These are phyloP conservation scores for Tulasnella sp. DNA, from an alignment of 768 basidiomycete species.

Conservation along the genomic window DNA sequence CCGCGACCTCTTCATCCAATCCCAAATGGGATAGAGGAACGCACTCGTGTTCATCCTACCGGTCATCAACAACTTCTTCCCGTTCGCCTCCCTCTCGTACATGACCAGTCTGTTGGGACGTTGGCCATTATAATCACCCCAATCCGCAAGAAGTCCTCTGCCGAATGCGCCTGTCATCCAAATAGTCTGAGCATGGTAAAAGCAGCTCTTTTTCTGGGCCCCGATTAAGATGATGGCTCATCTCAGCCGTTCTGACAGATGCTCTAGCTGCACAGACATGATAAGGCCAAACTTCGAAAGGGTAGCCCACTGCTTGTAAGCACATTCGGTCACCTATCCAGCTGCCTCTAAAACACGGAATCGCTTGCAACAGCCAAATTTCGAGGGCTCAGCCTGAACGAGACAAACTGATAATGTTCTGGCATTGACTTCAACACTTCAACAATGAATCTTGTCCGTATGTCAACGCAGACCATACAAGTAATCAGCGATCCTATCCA, in stretches of 20 bases:
- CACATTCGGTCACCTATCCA: constrained; percentile 87
- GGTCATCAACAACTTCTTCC: constrained; percentile 87
- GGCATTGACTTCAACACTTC: constrained; percentile 86
- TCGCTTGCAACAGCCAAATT: constrained; percentile 89
- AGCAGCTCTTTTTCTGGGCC: constrained; percentile 32
- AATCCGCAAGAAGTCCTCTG: constrained; percentile 81
- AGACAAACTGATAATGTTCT: constrained; percentile 94
- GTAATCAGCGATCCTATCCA: too few relatives aligned
- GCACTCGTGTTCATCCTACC: constrained; percentile 88
- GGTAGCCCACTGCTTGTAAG: constrained; percentile 91
- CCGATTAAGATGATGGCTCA: constrained; percentile 78
- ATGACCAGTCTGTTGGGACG: constrained; percentile 94
- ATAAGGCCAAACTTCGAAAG: constrained; percentile 90
- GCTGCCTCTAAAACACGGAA: constrained; percentile 91
- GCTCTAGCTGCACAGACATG: constrained; percentile 87
- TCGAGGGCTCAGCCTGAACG: constrained; percentile 91
- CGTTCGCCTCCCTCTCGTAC: constrained; percentile 77
- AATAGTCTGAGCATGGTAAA: constrained; percentile 29
- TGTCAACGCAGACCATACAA: too few relatives aligned
- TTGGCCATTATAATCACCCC: constrained; percentile 90
- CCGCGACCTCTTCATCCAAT: constrained; percentile 85
- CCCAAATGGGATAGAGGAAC: constrained; percentile 95
- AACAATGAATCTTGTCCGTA: constrained; percentile 76
- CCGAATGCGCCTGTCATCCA: constrained; percentile 56
- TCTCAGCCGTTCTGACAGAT: constrained; percentile 85